phyloP scores from a whole-genome alignment of 495 filamentous ascomycete species.

The Immersiella caudata region DNA sequence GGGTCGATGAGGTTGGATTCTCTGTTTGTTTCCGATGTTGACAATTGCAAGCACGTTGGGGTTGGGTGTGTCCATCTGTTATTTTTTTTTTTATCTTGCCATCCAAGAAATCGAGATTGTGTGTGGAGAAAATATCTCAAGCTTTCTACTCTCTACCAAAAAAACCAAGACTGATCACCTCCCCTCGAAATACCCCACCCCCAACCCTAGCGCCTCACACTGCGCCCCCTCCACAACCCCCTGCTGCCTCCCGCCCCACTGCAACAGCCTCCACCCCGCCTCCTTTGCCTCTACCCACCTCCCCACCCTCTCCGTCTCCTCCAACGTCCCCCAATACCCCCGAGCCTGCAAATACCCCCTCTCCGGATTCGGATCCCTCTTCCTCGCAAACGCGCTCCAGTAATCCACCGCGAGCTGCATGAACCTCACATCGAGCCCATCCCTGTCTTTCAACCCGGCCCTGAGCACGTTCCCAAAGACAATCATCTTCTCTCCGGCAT shows the following conservation, averaged over 20 bases:
- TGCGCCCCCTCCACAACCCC: conserved; percentile 25
- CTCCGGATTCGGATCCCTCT: conserved; percentile 32
- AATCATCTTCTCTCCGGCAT: conserved; percentile 51
- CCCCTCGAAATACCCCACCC: conserved; percentile 26
- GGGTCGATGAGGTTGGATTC: too few relatives aligned
- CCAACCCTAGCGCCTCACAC: conserved; percentile 28
- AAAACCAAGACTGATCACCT: too few relatives aligned
- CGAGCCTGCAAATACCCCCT: conserved; percentile 23
- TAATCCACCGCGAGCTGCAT: conserved; percentile 33
- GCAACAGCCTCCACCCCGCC: conserved; percentile 29
- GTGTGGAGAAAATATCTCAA: too few relatives aligned
- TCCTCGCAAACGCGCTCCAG: conserved; percentile 32
- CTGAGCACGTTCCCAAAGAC: conserved; percentile 38
- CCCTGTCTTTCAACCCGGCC: conserved; percentile 28
- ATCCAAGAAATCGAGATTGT: too few relatives aligned
- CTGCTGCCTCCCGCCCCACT: conserved; percentile 32
- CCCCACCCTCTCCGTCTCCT: conserved; percentile 22
- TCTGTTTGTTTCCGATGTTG: too few relatives aligned
- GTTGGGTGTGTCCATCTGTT: too few relatives aligned
- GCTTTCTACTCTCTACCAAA: too few relatives aligned
- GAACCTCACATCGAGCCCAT: conserved; percentile 32
- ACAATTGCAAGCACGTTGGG: too few relatives aligned
- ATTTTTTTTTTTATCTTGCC: too few relatives aligned
- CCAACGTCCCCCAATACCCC: conserved; percentile 25
- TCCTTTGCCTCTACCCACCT: conserved; percentile 26